These are phyloP conservation scores for Delonix regia DNA, from an alignment of 306 rosid genomes.

Conservation along the genomic window DNA sequence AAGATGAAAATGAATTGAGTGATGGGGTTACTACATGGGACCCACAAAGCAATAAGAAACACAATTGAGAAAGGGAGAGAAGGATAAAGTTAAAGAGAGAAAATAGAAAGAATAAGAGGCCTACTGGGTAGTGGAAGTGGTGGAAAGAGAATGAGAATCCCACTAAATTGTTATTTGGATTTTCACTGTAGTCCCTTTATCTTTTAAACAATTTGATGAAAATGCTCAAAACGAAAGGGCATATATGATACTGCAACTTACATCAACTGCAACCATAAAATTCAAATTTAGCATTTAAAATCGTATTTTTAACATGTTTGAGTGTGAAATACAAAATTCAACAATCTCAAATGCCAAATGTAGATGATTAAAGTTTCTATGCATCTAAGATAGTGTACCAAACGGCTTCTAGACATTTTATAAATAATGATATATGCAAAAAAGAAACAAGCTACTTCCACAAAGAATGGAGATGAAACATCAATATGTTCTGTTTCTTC, in stretches of 20 bases:
- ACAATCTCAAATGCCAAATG: no score
- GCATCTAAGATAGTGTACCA: no score
- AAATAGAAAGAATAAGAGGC: conserved; percentile 43
- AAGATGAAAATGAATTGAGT: conserved; percentile 33
- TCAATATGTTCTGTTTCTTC: not conserved
- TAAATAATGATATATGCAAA: no score
- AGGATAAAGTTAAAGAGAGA: not conserved
- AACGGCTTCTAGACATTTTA: no score
- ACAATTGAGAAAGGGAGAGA: not conserved
- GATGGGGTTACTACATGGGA: conserved; percentile 43
- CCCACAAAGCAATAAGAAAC: conserved; percentile 46
- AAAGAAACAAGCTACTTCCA: no score
- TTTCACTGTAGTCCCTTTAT: not conserved
- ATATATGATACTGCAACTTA: not conserved
- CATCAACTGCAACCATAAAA: conserved; percentile 72
- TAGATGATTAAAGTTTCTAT: no score
- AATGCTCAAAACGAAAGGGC: not conserved
- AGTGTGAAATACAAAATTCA: no score
- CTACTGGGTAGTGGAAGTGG: conserved; percentile 6
- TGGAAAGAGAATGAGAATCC: conserved; percentile 57
- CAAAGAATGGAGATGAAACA: no score
- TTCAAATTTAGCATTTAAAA: conserved; percentile 13
- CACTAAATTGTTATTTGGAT: conserved; percentile 40
- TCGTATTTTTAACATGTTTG: not conserved
- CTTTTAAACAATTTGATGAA: not conserved